Percentiles rank a stretch among this genome's conserved stretches.
phyloP scores from a whole-genome alignment of 352 stramenopile species.

The Aphanomyces euteiches region DNA sequence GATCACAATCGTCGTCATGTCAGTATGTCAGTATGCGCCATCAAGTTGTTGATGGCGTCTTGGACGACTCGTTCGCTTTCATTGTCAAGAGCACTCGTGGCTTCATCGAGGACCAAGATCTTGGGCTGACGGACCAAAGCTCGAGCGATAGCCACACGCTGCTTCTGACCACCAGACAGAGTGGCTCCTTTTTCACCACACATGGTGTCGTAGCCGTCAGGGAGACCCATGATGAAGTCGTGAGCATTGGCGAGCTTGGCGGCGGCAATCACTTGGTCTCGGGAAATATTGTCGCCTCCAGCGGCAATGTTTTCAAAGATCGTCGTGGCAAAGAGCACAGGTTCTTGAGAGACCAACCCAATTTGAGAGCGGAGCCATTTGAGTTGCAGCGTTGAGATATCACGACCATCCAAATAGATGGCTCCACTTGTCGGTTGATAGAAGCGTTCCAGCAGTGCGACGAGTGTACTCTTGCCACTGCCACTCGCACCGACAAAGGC shows the following conservation, averaged over 20 bases:
- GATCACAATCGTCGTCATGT: conserved; percentile 68
- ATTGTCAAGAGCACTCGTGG: conserved; percentile 64
- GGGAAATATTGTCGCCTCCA: conserved; percentile 41
- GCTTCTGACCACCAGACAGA: conserved; percentile 89
- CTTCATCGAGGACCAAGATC: conserved; percentile 68
- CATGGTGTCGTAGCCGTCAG: conserved; percentile 78
- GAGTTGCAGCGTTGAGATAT: conserved; percentile 76
- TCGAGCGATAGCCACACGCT: conserved; percentile 78
- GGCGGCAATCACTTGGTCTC: conserved; percentile 66
- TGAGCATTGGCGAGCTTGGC: conserved; percentile 47
- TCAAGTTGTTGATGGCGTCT: conserved; percentile 44
- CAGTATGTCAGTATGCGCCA: conserved; percentile 37
- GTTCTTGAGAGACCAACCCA: conserved; percentile 77
- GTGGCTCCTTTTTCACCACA: conserved; percentile 54
- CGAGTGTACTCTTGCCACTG: conserved; percentile 61
- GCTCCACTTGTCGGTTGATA: conserved; percentile 76
- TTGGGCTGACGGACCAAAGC: conserved; percentile 56
- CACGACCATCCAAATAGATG: conserved; percentile 74
- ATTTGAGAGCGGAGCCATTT: conserved; percentile 61
- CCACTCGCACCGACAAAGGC: conserved; percentile 44
- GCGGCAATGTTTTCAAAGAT: conserved; percentile 90
- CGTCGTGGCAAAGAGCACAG: conserved; percentile 87
- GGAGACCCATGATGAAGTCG: conserved; percentile 72
- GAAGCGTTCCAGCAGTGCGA: conserved; percentile 78
- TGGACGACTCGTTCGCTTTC: neutral